Percentiles rank a stretch among this genome's conserved stretches.
Conservation (phyloP, 352 stramenopile genomes). For the Globisporangium paroecandrum region DNA sequence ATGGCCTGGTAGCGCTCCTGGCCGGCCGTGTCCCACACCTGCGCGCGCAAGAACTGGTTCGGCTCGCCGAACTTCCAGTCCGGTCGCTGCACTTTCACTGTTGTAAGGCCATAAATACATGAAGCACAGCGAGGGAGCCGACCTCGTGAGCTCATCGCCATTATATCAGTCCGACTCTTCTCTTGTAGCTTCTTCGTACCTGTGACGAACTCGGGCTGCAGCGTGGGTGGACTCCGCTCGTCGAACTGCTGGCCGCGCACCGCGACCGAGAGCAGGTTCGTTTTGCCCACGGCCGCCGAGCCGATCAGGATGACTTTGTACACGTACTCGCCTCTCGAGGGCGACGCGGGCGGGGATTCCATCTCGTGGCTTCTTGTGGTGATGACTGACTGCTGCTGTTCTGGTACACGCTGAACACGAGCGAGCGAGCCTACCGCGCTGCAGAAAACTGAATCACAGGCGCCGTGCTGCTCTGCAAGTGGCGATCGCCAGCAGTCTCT, state of each 20-base stretch:
- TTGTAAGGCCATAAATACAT: background rate
- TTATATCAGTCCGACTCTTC: background rate
- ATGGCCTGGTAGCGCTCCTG: conserved; percentile 75
- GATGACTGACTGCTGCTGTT: background rate
- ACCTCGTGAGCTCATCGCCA: background rate
- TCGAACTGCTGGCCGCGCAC: conserved; percentile 57
- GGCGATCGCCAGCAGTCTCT: background rate
- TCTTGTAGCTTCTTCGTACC: conserved; percentile 16
- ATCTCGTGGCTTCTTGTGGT: background rate
- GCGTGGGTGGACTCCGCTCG: conserved; percentile 41
- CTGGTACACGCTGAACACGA: background rate
- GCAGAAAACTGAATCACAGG: conserved; percentile 1
- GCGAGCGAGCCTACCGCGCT: background rate
- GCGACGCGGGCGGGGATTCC: conserved; percentile 37
- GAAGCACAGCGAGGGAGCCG: background rate
- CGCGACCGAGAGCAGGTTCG: conserved; percentile 55
- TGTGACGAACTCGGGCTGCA: conserved; percentile 65
- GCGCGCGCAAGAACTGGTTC: conserved; percentile 60
- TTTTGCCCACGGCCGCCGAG: conserved; percentile 59
- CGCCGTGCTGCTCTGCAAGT: background rate
- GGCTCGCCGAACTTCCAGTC: conserved; percentile 71
- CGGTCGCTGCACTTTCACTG: conserved; percentile 61
- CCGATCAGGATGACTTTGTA: conserved; percentile 71
- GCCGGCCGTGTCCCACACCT: conserved; percentile 70
- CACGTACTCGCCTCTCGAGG: conserved; percentile 37